Base-by-base conservation (phyloP, 1,284 basidiomycete genomes). In the Rhizopogon parksii region DNA sequence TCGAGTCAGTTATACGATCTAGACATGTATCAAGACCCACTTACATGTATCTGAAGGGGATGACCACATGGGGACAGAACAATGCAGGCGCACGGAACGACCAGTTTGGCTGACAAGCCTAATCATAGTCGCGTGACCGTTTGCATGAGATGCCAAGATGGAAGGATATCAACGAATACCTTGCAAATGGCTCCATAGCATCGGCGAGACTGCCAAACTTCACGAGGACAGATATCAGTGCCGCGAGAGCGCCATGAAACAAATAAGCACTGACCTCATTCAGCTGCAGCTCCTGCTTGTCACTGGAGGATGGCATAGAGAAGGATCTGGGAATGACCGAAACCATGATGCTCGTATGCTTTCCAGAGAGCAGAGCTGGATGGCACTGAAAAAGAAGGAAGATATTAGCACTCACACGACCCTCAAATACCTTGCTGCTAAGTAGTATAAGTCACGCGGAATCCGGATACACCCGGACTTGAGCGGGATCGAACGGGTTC, bases 11-110 rank as follows among this genome's bases (percentile, higher is more conserved):
- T 39, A 6, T 43, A 27, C 24, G 46, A 40, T 34, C n/a, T 24
- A 40, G 27, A 14, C 30, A 36, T 7, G 51, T 9, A 35, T 3
- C 30, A 35, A 25, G 30, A 32, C 11, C 17, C 15, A 66, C 78
- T 55, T 60, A 83, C 83, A 83, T 49, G 72, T 74, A 56, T 79
- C 75, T 14, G 77, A 77, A 24, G 77, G 73, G 6, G 77, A 68
- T 46, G 72, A 77, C 74, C 79, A 82, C 27, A 81, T 85, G 3
- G 83, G 83, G 24, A 86, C 71, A 12, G 77, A 78, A 67, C 83
- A 85, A 53, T 80, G 73, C 36, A 86, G 69, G 36, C 77, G 72
- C 21, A 76, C 67, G 15, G 71, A 66, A 69, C 67, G 58, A 58
- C 70, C 55, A 63, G 68, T 64, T 59, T 71, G 58, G 68, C 72